Base-by-base conservation (phyloP, 495 filamentous ascomycete species). In the Hypoxylon lenormandii region DNA sequence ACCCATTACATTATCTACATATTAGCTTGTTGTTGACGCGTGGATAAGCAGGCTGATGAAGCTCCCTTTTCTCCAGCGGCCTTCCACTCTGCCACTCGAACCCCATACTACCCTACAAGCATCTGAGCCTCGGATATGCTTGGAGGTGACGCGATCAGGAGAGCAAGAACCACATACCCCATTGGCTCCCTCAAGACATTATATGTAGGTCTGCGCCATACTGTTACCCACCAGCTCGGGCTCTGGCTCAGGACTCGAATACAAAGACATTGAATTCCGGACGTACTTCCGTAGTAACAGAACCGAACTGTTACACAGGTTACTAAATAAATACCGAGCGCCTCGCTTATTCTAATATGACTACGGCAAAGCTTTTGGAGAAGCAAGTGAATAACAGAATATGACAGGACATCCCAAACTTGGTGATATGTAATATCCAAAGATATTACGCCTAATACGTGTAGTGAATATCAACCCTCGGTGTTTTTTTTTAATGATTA, bases 91-190 rank as follows among this genome's bases (percentile, higher is more conserved):
- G n/a, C n/a, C n/a, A n/a, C n/a, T n/a, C n/a, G 18, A 10, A 55
- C 36, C 13, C 33, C 43, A 66, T 66, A 47, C 45, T 46, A 64
- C 60, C 60, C 66, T 37, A 56, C 66, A 26, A 60, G 33, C 37
- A 56, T 64, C 66, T 64, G 47, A 64, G 66, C 66, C 66, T 60
- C 49, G n/a, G 40, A 60, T 26, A 38, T n/a, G n/a, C 22, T 23
- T 42, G 6, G 57, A 22, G 50, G 33, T 57, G 56, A 53, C 57
- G 50, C 61, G 55, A 45, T 38, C 49, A 60, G 49, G 36, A 57
- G 37, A 61, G 11, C 33, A 42, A 30, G 16, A 42, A 13, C 19
- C 30, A 11, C 8, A 0, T 6, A 37, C 15, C 15, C 53, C 26
- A 65, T 64, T 70, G 54, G 54, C 30, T 58, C 12, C 49, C 28